Percentiles rank a stretch among this genome's conserved stretches.
Evolutionary conservation across 768 basidiomycete genomes (phyloP).

Genomic region (Pulveroboletus sp.): DNA sequence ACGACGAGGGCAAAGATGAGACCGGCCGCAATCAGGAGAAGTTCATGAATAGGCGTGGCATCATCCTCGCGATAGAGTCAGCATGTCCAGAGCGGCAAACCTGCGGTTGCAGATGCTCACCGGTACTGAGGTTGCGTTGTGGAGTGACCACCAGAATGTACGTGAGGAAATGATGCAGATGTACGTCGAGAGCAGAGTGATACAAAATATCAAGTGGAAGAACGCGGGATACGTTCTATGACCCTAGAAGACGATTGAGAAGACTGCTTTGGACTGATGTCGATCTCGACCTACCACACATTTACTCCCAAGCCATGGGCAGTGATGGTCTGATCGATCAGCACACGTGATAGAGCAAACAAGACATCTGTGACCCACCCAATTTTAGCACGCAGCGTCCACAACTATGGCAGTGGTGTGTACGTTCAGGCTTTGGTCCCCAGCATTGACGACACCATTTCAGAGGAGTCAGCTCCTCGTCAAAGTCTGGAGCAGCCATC

Average conservation of each 20-base stretch:
- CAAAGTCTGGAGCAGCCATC: slow-evolving; percentile 44
- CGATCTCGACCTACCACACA: slow-evolving; percentile 56
- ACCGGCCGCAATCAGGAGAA: slow-evolving; percentile 59
- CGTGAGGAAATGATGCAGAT: slow-evolving; percentile 48
- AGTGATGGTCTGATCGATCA: slow-evolving; percentile 68
- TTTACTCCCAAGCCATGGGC: slow-evolving; percentile 74
- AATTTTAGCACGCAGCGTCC: slow-evolving; percentile 80
- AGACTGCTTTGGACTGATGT: neutral
- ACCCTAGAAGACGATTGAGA: slow-evolving; percentile 43
- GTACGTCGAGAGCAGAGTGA: slow-evolving; percentile 62
- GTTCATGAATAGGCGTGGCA: slow-evolving; percentile 64
- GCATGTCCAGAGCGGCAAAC: neutral
- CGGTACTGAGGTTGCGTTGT: slow-evolving; percentile 49
- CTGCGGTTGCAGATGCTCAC: slow-evolving; percentile 39
- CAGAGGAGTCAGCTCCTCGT: slow-evolving; percentile 53
- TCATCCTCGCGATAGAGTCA: slow-evolving; percentile 44
- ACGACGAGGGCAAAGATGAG: slow-evolving; percentile 58
- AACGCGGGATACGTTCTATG: slow-evolving; percentile 83
- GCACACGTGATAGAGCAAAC: neutral
- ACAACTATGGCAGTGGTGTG: slow-evolving; percentile 76
- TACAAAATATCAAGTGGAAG: slow-evolving; percentile 66
- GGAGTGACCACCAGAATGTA: slow-evolving; percentile 63
- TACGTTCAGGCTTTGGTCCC: slow-evolving; percentile 73
- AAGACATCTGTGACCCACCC: slow-evolving; percentile 46
- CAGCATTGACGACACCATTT: slow-evolving; percentile 80